A percentile compares a stretch with the other conserved stretches of the same genome.
These are phyloP conservation scores for Lactarius indigo DNA, from an alignment of 768 basidiomycete genomes.

Conservation along the genomic window DNA sequence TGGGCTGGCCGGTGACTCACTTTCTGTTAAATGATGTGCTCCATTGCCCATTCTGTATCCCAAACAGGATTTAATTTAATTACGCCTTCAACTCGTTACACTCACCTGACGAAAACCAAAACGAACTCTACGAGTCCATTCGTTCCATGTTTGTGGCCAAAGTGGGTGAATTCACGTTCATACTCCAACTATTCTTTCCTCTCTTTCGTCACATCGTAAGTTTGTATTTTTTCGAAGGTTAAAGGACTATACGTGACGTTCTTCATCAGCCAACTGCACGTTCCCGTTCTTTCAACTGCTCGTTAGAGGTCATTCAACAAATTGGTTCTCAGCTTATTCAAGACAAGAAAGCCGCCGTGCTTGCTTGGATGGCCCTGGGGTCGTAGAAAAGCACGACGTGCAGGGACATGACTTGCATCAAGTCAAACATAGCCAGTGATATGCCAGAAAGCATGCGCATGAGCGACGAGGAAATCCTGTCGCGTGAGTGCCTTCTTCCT, in stretches of 20 bases:
- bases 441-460: conserved; percentile 28
- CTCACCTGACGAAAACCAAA: conserved; percentile 23
- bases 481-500: no score
- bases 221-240: not conserved
- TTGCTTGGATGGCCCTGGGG: not conserved
- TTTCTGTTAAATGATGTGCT: no score
- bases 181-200: conserved; percentile 38
- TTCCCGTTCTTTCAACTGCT: no score
- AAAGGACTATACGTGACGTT: not conserved
- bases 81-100: conserved; percentile 36
- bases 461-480: no score
- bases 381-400: conserved; percentile 22
- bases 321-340: no score
- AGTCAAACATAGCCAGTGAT: conserved; percentile 34
- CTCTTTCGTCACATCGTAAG: conserved; percentile 39
- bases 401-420: conserved; percentile 30
- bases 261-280: conserved; percentile 30
- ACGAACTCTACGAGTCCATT: conserved; percentile 36
- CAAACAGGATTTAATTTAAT: conserved; percentile 39
- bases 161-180: conserved; percentile 26
- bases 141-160: no score
- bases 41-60: not conserved
- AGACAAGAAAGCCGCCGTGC: no score
- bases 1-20: no score
- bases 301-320: no score